Conservation (phyloP, 352 stramenopile species). For the Pythium graminicola region DNA sequence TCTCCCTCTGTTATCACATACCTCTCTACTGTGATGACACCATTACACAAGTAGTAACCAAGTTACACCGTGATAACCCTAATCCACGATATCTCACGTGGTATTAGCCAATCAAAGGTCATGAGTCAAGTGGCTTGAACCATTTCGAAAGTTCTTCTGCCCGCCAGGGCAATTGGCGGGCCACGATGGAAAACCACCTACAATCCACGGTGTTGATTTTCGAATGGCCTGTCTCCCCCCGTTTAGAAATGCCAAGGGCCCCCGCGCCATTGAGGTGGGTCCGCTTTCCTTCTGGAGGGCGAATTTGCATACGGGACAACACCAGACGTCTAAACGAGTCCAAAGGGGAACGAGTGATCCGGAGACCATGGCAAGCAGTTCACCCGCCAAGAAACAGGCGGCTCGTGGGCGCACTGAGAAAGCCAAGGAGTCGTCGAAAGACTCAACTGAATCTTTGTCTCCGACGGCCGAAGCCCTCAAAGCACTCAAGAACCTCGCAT, state of each 20-base stretch:
- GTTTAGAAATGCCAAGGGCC: no score
- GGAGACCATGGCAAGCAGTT: not conserved
- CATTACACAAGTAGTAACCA: not conserved
- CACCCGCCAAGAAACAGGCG: not conserved
- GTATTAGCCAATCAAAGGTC: constrained; percentile 4
- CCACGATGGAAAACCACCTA: not conserved
- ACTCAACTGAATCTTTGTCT: not conserved
- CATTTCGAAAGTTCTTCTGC: constrained; percentile 28
- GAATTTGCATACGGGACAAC: not conserved
- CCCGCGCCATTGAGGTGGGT: constrained; percentile 1
- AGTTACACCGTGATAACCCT: not conserved
- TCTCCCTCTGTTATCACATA: not conserved
- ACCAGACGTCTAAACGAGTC: not conserved
- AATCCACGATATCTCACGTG: not conserved
- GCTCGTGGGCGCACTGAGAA: not conserved
- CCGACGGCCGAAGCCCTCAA: constrained; percentile 23
- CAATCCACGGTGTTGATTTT: no score
- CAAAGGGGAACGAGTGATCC: not conserved
- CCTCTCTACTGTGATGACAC: not conserved
- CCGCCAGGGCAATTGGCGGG: not conserved
- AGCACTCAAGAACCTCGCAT: constrained; percentile 11
- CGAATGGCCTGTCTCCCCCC: no score
- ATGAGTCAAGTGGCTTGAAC: not conserved
- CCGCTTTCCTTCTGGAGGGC: constrained; percentile 5
- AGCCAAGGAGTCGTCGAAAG: not conserved